These are phyloP conservation scores for Calonectria honghensis DNA, from an alignment of 2,329 filamentous ascomycete species.

Conservation along the genomic window DNA sequence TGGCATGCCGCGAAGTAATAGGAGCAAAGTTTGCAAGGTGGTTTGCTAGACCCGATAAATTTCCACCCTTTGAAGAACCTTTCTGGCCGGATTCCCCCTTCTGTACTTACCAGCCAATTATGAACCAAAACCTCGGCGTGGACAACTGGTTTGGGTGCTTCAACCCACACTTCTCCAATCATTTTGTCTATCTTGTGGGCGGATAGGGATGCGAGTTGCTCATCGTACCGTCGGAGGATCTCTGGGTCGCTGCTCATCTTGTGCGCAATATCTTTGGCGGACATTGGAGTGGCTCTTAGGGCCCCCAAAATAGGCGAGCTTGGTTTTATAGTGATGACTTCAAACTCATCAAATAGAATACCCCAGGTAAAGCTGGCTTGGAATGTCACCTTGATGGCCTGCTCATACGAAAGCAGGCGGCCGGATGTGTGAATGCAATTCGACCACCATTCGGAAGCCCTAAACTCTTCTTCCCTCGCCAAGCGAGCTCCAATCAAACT, in stretches of 20 bases:
- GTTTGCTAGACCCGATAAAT: constrained; percentile 35
- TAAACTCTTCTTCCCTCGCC: constrained; percentile 17
- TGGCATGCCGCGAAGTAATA: constrained; percentile 36
- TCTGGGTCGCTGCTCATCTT: not conserved
- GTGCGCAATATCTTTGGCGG: not conserved
- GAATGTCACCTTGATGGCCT: constrained; percentile 7
- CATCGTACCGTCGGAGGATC: not conserved
- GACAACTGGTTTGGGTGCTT: constrained; percentile 10
- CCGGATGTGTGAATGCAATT: constrained; percentile 23
- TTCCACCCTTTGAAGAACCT: constrained; percentile 29
- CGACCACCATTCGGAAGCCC: constrained; percentile 15
- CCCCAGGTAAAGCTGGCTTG: constrained; percentile 5
- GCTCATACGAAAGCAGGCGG: constrained; percentile 34
- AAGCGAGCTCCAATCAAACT: constrained; percentile 15
- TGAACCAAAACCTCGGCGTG: constrained; percentile 37
- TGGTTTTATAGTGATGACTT: constrained; percentile 28
- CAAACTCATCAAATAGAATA: constrained; percentile 24
- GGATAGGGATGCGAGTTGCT: not conserved
- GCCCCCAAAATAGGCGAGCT: not conserved
- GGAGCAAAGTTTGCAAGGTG: constrained; percentile 37
- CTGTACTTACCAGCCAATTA: constrained; percentile 33
- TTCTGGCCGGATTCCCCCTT: constrained; percentile 31
- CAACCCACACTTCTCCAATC: constrained; percentile 8
- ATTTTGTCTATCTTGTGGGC: not conserved
- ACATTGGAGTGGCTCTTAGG: not conserved